These are phyloP conservation scores for Neurospora tetrasperma DNA, from an alignment of 495 filamentous ascomycete species.

Conservation along the genomic window DNA sequence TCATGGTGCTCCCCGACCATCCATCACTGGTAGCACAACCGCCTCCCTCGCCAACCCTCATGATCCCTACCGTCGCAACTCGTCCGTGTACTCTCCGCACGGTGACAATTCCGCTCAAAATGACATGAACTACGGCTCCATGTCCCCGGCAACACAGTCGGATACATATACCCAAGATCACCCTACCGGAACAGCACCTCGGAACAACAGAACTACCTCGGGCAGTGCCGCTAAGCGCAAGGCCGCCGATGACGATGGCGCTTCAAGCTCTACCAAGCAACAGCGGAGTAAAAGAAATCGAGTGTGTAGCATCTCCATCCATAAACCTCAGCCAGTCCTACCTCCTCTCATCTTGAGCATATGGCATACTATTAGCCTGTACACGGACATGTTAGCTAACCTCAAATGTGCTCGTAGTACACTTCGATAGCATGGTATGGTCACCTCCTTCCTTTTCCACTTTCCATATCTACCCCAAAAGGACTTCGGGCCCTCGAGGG, in stretches of 20 bases:
- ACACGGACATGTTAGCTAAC: not conserved
- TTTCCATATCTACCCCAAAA: not conserved
- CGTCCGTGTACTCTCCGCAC: conserved; percentile 21
- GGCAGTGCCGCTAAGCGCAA: conserved; percentile 2
- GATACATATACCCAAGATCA: not conserved
- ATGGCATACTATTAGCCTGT: not conserved
- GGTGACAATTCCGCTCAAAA: conserved; percentile 28
- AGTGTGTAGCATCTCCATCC: conserved; percentile 13
- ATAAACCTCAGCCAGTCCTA: not conserved
- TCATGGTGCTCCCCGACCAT: not conserved
- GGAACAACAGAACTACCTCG: conserved; percentile 13
- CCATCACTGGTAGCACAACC: not conserved
- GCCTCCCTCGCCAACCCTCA: not conserved
- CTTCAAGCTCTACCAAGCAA: conserved; percentile 29
- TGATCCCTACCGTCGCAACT: conserved; percentile 6
- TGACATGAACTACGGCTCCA: not conserved
- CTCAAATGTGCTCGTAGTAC: conserved; percentile 42
- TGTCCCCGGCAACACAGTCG: conserved; percentile 2
- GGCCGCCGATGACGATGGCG: conserved; percentile 21
- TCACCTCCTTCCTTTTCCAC: not conserved
- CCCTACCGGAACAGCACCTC: conserved; percentile 15
- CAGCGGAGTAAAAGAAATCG: conserved; percentile 53
- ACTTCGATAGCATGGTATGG: conserved; percentile 85
- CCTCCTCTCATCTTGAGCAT: not conserved
- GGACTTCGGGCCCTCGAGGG: not conserved